These are phyloP conservation scores for Monosporozyma aquatica DNA, from an alignment of 805 yeast species.

Conservation along the genomic window DNA sequence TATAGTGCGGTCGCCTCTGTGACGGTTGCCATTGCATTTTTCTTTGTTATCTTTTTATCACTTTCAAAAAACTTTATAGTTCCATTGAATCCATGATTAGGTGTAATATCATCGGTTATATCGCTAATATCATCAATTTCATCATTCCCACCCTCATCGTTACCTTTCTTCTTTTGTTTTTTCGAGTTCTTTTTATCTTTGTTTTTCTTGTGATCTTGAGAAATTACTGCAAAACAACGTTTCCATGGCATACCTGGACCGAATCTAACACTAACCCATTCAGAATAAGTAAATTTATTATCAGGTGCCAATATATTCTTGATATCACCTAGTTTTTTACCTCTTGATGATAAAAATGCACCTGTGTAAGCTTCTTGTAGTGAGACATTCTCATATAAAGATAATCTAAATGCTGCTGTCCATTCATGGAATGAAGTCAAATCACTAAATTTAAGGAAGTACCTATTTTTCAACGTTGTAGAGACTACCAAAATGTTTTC, in stretches of 20 bases:
- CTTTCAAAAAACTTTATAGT: slow-evolving; percentile 67
- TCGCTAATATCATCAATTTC: not conserved
- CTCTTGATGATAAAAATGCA: slow-evolving; percentile 80
- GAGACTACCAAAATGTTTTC: slow-evolving; percentile 79
- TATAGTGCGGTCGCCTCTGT: slow-evolving; percentile 59
- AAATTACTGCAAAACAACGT: slow-evolving; percentile 82
- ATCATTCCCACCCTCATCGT: not conserved
- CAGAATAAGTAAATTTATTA: slow-evolving; percentile 78
- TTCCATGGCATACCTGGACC: slow-evolving; percentile 98
- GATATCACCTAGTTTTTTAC: slow-evolving; percentile 78
- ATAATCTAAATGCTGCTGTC: slow-evolving; percentile 74
- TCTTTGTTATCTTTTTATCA: slow-evolving; percentile 62
- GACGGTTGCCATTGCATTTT: slow-evolving; percentile 72
- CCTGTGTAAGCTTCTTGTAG: slow-evolving; percentile 96
- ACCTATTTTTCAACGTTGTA: slow-evolving; percentile 85
- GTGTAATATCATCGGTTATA: not conserved
- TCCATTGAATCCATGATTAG: slow-evolving; percentile 37
- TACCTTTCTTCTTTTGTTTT: not conserved
- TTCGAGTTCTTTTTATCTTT: slow-evolving; percentile 14
- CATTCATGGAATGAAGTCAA: slow-evolving; percentile 58
- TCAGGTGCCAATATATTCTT: slow-evolving; percentile 66
- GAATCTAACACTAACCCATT: slow-evolving; percentile 89
- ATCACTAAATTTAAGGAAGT: slow-evolving; percentile 69
- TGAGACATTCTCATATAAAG: slow-evolving; percentile 70
- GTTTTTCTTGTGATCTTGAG: slow-evolving; percentile 48